Evolutionary conservation across 2,329 filamentous ascomycete genomes (phyloP).

Genomic region (Kalmusia sp.): DNA sequence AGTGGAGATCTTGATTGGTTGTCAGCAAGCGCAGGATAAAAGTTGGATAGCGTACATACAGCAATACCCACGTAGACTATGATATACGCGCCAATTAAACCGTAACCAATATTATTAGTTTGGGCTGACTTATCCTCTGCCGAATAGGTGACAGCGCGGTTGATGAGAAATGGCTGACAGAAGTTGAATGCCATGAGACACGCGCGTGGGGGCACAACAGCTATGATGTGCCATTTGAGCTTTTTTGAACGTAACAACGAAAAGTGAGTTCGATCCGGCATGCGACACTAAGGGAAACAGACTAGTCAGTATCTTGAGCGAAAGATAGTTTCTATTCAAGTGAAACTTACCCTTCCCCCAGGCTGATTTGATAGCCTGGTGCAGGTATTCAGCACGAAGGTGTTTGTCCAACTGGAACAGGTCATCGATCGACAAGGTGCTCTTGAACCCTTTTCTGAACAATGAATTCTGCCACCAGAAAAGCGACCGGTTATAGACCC

Average conservation of each 20-base stretch:
- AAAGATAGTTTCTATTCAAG: background rate
- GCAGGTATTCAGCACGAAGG: slow-evolving; percentile 50
- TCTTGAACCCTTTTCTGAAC: slow-evolving; percentile 57
- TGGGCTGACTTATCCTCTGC: slow-evolving; percentile 21
- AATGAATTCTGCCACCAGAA: slow-evolving; percentile 64
- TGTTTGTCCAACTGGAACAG: slow-evolving; percentile 55
- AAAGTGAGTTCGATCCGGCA: slow-evolving; percentile 30
- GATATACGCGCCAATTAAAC: slow-evolving; percentile 41
- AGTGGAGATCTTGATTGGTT: slow-evolving; percentile 32
- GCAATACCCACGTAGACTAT: slow-evolving; percentile 45
- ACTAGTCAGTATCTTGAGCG: slow-evolving; percentile 4
- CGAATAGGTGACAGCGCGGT: slow-evolving; percentile 37
- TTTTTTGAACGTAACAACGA: slow-evolving; percentile 31
- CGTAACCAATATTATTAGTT: slow-evolving; percentile 39
- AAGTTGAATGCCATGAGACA: slow-evolving; percentile 47
- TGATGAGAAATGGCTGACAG: slow-evolving; percentile 46
- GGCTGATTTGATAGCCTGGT: slow-evolving; percentile 43
- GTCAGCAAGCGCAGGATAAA: slow-evolving; percentile 17
- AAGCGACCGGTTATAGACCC: slow-evolving; percentile 56
- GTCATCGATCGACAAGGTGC: slow-evolving; percentile 52
- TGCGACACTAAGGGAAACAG: slow-evolving; percentile 17
- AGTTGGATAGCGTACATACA: slow-evolving; percentile 23
- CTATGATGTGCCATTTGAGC: slow-evolving; percentile 39
- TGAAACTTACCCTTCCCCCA: slow-evolving; percentile 50
- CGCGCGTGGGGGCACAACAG: slow-evolving; percentile 35